Percentiles rank a stretch among this genome's conserved stretches.
These are phyloP conservation scores for Zangia roseola DNA, from an alignment of 768 basidiomycete species.

Conservation along the genomic window DNA sequence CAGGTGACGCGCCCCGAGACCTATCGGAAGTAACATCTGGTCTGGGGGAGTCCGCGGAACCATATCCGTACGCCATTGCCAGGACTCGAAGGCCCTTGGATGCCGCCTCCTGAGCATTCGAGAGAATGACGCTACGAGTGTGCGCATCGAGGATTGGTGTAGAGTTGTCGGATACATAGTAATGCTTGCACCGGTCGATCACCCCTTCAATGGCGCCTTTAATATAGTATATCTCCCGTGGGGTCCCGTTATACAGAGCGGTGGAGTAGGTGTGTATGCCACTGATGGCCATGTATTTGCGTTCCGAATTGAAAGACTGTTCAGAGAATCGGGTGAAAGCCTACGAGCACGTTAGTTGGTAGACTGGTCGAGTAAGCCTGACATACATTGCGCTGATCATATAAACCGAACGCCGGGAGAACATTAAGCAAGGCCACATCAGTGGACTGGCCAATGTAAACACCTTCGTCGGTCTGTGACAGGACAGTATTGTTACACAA, in stretches of 20 bases:
- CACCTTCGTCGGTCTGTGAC: constrained; percentile 62
- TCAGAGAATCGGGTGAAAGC: constrained; percentile 72
- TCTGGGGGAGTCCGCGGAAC: constrained; percentile 44
- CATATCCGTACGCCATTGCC: constrained; percentile 88
- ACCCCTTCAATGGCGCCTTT: constrained; percentile 92
- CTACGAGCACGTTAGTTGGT: constrained; percentile 34
- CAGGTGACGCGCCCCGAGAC: constrained; percentile 26
- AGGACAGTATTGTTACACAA: constrained; percentile 87
- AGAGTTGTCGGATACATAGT: constrained; percentile 87
- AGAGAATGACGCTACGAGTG: constrained; percentile 64
- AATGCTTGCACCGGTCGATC: constrained; percentile 82
- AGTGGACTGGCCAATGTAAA: constrained; percentile 84
- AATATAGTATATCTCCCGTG: constrained; percentile 81
- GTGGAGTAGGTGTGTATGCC: constrained; percentile 53
- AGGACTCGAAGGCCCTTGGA: constrained; percentile 81
- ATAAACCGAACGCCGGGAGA: constrained; percentile 59
- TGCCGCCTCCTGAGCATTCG: constrained; percentile 70
- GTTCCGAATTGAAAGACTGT: constrained; percentile 89
- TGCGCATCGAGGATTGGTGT: constrained; percentile 74
- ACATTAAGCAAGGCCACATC: constrained; percentile 91
- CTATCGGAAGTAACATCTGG: constrained; percentile 17
- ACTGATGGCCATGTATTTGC: constrained; percentile 90
- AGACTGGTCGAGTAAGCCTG: background rate
- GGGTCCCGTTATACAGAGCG: constrained; percentile 28
- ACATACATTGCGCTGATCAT: constrained; percentile 71